Conservation (phyloP, 1,284 basidiomycete genomes). For the Singerocomus inundabilis region DNA sequence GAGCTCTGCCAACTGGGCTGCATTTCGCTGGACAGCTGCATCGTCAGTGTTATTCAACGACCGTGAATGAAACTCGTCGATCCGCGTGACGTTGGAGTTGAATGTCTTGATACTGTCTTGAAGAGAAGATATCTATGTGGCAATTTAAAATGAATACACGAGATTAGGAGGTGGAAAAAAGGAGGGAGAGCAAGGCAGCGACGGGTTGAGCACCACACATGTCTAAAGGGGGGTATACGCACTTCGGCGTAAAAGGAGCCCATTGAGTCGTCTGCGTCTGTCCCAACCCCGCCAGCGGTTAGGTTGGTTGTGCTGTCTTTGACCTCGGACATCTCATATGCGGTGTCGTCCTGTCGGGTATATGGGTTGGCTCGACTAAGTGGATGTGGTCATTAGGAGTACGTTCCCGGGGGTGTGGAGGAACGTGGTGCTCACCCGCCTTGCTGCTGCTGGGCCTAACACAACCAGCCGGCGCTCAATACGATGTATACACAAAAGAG, state of each 20-base stretch:
- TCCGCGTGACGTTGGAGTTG: constrained; percentile 67
- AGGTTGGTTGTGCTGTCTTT: constrained; percentile 57
- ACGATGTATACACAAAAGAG: background rate
- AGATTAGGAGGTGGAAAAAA: background rate
- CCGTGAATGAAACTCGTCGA: constrained; percentile 71
- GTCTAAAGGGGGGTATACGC: constrained; percentile 16
- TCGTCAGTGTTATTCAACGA: constrained; percentile 81
- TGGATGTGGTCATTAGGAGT: background rate
- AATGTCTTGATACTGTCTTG: constrained; percentile 70
- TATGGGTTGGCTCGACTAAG: constrained; percentile 60
- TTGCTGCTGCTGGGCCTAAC: constrained; percentile 64
- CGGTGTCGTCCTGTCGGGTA: constrained; percentile 59
- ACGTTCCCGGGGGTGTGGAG: background rate
- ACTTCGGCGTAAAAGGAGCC: constrained; percentile 75
- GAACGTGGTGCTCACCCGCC: constrained; percentile 40
- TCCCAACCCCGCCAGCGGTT: constrained; percentile 26
- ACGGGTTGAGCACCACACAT: background rate
- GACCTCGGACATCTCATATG: constrained; percentile 71
- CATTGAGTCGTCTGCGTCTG: constrained; percentile 55
- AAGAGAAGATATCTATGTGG: constrained; percentile 62
- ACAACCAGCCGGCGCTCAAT: constrained; percentile 11
- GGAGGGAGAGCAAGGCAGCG: background rate
- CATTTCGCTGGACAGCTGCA: constrained; percentile 57
- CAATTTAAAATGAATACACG: background rate
- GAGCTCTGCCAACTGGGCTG: constrained; percentile 67